Evolutionary conservation across 1,139 yeast species (phyloP).

Genomic region (Diutina sp.): DNA sequence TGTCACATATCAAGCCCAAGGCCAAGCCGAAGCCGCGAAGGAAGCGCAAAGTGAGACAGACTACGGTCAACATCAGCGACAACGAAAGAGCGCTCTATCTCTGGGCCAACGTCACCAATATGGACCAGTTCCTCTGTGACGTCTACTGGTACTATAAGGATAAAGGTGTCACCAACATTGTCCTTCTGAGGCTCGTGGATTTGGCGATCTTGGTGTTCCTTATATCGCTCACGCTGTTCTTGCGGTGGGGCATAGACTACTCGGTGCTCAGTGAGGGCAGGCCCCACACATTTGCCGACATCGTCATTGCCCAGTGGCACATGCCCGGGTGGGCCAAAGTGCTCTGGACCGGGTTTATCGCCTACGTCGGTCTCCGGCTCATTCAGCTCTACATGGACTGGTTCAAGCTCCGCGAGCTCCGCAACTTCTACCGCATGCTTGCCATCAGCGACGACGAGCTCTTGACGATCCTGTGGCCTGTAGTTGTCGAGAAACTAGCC

Average conservation of each 20-base stretch:
- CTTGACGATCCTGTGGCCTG: slow-evolving; percentile 89
- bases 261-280: slow-evolving; percentile 14
- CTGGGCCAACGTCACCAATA: slow-evolving; percentile 91
- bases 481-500: slow-evolving; percentile 70
- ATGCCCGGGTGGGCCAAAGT: slow-evolving; percentile 41
- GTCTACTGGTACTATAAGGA: slow-evolving; percentile 78
- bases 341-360: slow-evolving; percentile 47
- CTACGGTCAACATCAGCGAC: neutral
- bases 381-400: slow-evolving; percentile 46
- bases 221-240: slow-evolving; percentile 61
- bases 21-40: neutral
- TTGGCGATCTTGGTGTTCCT: slow-evolving; percentile 66
- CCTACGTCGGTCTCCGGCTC: slow-evolving; percentile 42
- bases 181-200: slow-evolving; percentile 52
- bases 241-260: slow-evolving; percentile 79
- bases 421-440: slow-evolving; percentile 57
- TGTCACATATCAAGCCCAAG: neutral
- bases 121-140: slow-evolving; percentile 75
- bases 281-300: slow-evolving; percentile 15
- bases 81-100: slow-evolving; percentile 81
- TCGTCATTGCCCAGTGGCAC: slow-evolving; percentile 22
- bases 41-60: neutral
- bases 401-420: slow-evolving; percentile 47
- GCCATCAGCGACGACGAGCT: slow-evolving; percentile 68
- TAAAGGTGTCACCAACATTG: slow-evolving; percentile 70